phyloP scores from a whole-genome alignment of 257 asterid species.

The Marsdenia floribunda region DNA sequence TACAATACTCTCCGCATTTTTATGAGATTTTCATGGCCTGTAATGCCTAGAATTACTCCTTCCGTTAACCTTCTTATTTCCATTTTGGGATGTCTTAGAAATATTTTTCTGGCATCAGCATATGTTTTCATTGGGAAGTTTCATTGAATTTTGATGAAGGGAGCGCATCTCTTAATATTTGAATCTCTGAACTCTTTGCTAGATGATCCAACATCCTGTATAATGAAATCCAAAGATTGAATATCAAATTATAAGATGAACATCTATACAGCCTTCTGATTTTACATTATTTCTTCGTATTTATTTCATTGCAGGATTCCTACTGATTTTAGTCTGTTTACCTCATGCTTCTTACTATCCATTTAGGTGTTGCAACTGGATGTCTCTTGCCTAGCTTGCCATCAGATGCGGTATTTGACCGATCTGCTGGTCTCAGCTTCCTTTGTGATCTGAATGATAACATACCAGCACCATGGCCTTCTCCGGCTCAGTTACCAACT shows the following conservation, averaged over 20 bases:
- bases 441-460: constrained; percentile 93
- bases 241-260: background rate
- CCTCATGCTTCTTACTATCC: constrained; percentile 2
- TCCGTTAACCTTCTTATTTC: too few relatives aligned
- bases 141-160: too few relatives aligned
- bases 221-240: background rate
- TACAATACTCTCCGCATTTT: too few relatives aligned
- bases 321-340: constrained; percentile 1
- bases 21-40: too few relatives aligned
- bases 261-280: background rate
- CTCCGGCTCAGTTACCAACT: constrained; percentile 49
- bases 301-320: background rate
- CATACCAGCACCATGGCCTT: constrained; percentile 99
- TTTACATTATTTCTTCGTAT: background rate
- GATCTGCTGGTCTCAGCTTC: constrained; percentile 67
- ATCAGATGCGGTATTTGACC: constrained; percentile 75
- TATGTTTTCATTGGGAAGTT: too few relatives aligned
- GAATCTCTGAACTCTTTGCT: background rate
- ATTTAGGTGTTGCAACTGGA: constrained; percentile 57
- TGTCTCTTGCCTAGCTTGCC: constrained; percentile 97
- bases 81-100: too few relatives aligned
- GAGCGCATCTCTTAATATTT: background rate
- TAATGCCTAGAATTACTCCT: too few relatives aligned
- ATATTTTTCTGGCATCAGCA: too few relatives aligned
- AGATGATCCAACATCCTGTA: background rate